phyloP scores from a whole-genome alignment of 1,284 basidiomycete species.

The Ustilago loliicola region DNA sequence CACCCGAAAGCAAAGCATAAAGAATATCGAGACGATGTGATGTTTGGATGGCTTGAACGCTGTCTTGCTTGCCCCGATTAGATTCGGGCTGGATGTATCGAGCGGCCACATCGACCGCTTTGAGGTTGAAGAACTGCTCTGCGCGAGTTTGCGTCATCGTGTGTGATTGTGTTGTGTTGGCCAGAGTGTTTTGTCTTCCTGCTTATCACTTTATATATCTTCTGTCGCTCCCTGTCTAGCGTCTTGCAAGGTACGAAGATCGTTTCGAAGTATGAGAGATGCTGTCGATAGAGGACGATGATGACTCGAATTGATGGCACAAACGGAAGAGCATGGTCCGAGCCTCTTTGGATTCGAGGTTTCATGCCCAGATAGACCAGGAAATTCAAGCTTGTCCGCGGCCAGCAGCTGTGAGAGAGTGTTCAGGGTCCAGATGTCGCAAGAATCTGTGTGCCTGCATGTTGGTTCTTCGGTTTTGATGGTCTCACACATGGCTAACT shows the following conservation, averaged over 20 bases:
- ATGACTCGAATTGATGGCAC: neutral
- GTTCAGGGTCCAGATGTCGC: neutral
- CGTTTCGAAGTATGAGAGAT: neutral
- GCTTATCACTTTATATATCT: neutral
- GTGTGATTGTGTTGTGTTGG: neutral
- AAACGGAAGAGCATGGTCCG: conserved; percentile 2
- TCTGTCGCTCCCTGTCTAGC: neutral
- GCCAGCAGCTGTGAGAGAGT: neutral
- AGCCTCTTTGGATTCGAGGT: too few species aligned
- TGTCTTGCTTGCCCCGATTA: conserved; percentile 5
- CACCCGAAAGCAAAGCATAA: conserved; percentile 29
- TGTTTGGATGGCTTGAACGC: conserved; percentile 26
- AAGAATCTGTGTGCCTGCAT: neutral
- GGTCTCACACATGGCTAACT: neutral
- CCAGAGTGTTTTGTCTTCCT: neutral
- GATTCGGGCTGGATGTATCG: conserved; percentile 19
- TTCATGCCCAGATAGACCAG: too few species aligned
- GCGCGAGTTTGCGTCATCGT: conserved; percentile 22
- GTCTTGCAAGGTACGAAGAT: neutral
- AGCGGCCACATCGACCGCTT: conserved; percentile 21
- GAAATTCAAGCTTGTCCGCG: too few species aligned
- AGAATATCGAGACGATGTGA: conserved; percentile 35
- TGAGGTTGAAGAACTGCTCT: conserved; percentile 21
- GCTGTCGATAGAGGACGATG: neutral
- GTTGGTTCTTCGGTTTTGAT: neutral